Evolutionary conservation across 148 eudicot genomes (phyloP), one percentile per base, ranked within the genome.

Genomic region (Persicaria tinctoria): DNA sequence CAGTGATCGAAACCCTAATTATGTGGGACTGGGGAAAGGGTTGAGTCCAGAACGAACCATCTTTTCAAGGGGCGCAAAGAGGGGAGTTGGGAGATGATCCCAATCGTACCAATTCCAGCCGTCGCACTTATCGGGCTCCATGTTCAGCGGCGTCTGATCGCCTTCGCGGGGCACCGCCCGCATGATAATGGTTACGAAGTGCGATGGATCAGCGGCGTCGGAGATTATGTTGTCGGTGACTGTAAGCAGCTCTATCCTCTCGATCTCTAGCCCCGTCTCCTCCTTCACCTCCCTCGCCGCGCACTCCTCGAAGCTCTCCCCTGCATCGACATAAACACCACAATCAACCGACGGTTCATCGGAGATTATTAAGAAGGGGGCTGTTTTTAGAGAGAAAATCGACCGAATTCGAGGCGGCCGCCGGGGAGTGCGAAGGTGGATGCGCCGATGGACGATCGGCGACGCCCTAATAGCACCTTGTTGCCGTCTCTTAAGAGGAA

Each of bases 41-140:
- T 79, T 76, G 68, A 89, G 85, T 5, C 94, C 97, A 71, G 75
- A 66, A 10, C 70, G 76, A 51, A 88, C 81, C 83, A 89, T 81
- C 20, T 74, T 87, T 78, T 91, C 85, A 49, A 93, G 80, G 0
- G 91, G 90, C 63, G 78, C 82, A 82, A 93, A 91, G 17, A 93
- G 83, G 4, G 98, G 94, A 17, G 78, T 68, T 0, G 98, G 98
- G 74, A 89, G 97, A 77, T 85, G 55, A 38, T 84, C 83, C 97
- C 97, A 91, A 64, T 86, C 90, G 66, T 83, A 93, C 98, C 98
- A 93, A 66, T 86, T 89, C 98, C 98, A 93, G 10, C 98, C 97
- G 70, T 81, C 91, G 78, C 98, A 93, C 72, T 93, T 93, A 17
- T 93, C 91, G 7, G 97, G 97, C 85, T 93, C 98, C 48, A 85